These are phyloP conservation scores for Rhodomyrtus psidioides DNA, from an alignment of 441 rosid genomes.

Conservation along the genomic window DNA sequence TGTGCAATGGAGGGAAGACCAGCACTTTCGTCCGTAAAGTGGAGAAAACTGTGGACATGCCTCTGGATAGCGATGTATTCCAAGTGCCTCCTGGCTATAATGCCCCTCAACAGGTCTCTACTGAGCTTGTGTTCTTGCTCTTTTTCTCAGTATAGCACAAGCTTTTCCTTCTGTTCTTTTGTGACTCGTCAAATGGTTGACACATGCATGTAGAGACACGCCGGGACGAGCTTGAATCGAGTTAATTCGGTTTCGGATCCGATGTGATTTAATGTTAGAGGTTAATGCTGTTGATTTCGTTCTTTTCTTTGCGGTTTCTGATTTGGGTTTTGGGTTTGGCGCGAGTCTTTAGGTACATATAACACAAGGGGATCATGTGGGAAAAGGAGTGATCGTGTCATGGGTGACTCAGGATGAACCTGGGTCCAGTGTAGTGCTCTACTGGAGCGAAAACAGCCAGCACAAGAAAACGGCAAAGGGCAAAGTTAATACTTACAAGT, in stretches of 20 bases:
- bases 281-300: not conserved
- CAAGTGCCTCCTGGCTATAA: not conserved
- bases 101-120: not conserved
- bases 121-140: not conserved
- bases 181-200: not conserved
- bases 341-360: not conserved
- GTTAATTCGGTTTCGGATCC: not conserved
- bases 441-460: slow-evolving; percentile 44
- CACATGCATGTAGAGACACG: not conserved
- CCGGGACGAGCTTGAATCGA: not conserved
- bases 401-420: slow-evolving; percentile 72
- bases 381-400: slow-evolving; percentile 74
- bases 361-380: slow-evolving; percentile 59
- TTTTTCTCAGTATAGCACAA: not conserved
- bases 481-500: slow-evolving; percentile 37
- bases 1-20: not conserved
- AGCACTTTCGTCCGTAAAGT: not conserved
- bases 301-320: not conserved
- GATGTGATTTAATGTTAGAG: not conserved
- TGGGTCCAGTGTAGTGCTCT: slow-evolving; percentile 52
- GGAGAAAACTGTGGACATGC: not conserved
- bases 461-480: slow-evolving; percentile 39
- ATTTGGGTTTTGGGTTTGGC: not conserved
- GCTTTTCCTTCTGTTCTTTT: not conserved
- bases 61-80: not conserved